Conservation (phyloP, 2,329 filamentous ascomycete species). For the Cercospora janseana region DNA sequence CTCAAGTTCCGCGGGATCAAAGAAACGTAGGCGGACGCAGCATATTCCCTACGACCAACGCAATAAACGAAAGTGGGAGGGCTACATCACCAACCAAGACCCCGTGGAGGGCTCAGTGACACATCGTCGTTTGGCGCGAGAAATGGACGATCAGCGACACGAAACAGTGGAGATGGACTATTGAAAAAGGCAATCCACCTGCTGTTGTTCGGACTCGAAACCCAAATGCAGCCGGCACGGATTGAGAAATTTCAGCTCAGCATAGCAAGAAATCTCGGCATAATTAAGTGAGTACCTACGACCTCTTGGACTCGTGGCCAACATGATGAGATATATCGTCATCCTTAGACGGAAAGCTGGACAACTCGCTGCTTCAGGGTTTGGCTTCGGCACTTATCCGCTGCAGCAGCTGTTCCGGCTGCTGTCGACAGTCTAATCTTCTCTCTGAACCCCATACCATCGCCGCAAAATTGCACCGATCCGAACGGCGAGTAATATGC, state of each 20-base stretch:
- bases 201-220: no score
- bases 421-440: slow-evolving; percentile 40
- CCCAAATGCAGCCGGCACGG: background rate
- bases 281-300: no score
- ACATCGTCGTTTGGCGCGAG: slow-evolving; percentile 46
- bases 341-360: slow-evolving; percentile 42
- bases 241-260: no score
- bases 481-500: background rate
- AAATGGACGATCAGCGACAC: slow-evolving; percentile 44
- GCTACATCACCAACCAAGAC: slow-evolving; percentile 39
- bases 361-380: slow-evolving; percentile 26
- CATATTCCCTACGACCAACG: slow-evolving; percentile 36
- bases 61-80: slow-evolving; percentile 39
- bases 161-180: slow-evolving; percentile 51
- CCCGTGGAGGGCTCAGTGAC: slow-evolving; percentile 42
- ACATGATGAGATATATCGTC: slow-evolving; percentile 39
- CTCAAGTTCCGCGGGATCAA: slow-evolving; percentile 19
- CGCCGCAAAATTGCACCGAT: background rate
- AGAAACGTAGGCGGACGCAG: slow-evolving; percentile 14
- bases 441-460: slow-evolving; percentile 33
- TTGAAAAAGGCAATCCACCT: slow-evolving; percentile 26
- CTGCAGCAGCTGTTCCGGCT: slow-evolving; percentile 21
- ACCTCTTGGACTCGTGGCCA: background rate
- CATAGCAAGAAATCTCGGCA: no score
- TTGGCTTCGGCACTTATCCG: slow-evolving; percentile 33